phyloP scores from a whole-genome alignment of 1,284 basidiomycete genomes.

The Athelia psychrophila region DNA sequence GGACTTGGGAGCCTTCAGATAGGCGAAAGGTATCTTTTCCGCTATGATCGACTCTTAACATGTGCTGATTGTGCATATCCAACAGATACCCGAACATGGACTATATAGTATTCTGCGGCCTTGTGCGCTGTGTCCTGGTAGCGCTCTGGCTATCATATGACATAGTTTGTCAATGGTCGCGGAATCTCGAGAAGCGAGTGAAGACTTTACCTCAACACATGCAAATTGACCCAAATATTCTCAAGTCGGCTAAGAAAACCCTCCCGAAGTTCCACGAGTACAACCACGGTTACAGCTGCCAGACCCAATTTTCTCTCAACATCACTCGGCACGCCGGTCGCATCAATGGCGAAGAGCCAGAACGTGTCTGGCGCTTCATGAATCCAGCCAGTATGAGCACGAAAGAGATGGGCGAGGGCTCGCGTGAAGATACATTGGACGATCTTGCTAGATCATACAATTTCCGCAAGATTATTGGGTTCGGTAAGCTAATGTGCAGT shows the following conservation, averaged over 20 bases:
- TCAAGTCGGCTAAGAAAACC: neutral
- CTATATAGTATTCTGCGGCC: slow-evolving; percentile 3
- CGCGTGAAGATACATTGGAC: slow-evolving; percentile 17
- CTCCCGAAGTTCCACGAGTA: slow-evolving; percentile 19
- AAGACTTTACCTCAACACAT: neutral
- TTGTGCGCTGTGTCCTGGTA: neutral
- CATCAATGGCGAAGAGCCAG: slow-evolving; percentile 23
- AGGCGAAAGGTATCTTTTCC: neutral
- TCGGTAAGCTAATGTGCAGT: slow-evolving; percentile 12
- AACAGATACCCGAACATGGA: slow-evolving; percentile 10
- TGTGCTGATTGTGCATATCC: neutral
- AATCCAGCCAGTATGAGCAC: slow-evolving; percentile 16
- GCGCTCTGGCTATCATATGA: slow-evolving; percentile 4
- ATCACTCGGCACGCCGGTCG: slow-evolving; percentile 7
- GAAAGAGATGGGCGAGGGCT: slow-evolving; percentile 19
- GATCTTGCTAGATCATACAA: slow-evolving; percentile 21
- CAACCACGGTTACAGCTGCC: slow-evolving; percentile 13
- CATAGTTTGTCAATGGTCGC: slow-evolving; percentile 8
- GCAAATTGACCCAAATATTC: neutral
- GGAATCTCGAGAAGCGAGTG: slow-evolving; percentile 3
- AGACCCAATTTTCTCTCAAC: slow-evolving; percentile 18
- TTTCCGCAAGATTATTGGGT: slow-evolving; percentile 15
- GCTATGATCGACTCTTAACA: too few relatives aligned
- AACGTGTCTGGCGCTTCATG: slow-evolving; percentile 17
- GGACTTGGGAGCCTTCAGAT: neutral